phyloP scores from a whole-genome alignment of 2,329 filamentous ascomycete species.

The Pseudocercospora macadamiae region DNA sequence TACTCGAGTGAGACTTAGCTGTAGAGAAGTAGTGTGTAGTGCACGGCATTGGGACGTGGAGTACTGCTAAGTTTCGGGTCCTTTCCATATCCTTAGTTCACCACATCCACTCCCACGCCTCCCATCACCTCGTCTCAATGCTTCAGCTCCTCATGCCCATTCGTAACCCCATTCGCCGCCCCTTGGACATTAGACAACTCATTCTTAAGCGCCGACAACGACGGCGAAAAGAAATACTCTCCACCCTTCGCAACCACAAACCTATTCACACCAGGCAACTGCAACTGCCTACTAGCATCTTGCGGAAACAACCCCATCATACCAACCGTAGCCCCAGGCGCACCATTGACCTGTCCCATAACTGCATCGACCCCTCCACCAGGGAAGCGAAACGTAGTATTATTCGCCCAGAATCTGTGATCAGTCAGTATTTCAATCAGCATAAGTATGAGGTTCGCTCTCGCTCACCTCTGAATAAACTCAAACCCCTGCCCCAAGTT shows the following conservation, averaged over 20 bases:
- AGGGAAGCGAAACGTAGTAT: conserved; percentile 29
- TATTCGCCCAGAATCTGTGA: conserved; percentile 30
- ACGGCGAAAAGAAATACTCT: conserved; percentile 53
- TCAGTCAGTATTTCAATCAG: neutral
- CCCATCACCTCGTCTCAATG: no score
- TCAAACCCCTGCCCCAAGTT: conserved; percentile 46
- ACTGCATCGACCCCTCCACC: conserved; percentile 43
- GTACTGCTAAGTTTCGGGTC: no score
- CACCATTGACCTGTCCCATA: conserved; percentile 37
- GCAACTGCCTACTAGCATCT: conserved; percentile 26
- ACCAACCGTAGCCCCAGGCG: conserved; percentile 22
- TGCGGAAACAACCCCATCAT: conserved; percentile 35
- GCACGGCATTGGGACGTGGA: no score
- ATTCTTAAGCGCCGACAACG: conserved; percentile 37
- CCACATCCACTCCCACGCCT: no score
- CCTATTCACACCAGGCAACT: conserved; percentile 29
- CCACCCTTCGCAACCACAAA: conserved; percentile 50
- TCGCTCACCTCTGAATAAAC: conserved; percentile 40
- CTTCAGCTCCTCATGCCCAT: conserved; percentile 15
- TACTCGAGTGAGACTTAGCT: no score
- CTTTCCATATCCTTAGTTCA: no score
- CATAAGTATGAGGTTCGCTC: neutral
- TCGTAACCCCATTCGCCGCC: conserved; percentile 10
- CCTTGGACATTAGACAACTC: conserved; percentile 25
- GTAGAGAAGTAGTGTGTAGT: no score